A percentile compares a stretch with the other conserved stretches of the same genome.
Conservation (phyloP, 78 protist genomes). For the slime mould (Dictyostelium discoideum) region DNA sequence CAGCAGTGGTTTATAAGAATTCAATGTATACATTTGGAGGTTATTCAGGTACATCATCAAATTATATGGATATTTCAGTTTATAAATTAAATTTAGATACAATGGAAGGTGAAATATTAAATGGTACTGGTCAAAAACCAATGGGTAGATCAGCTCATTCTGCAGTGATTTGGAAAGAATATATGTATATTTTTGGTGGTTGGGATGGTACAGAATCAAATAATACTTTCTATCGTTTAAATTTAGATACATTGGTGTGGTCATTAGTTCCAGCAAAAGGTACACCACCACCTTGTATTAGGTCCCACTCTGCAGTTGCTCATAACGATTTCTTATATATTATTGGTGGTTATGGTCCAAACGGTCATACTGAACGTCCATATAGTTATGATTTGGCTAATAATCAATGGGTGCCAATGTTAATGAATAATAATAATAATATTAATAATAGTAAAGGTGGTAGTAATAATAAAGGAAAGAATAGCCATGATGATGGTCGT, state of each 20-base stretch:
- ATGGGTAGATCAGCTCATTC: slow-evolving; percentile 69
- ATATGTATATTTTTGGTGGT: slow-evolving; percentile 75
- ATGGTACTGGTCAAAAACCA: slow-evolving; percentile 27
- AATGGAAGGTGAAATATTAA: background rate
- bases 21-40: slow-evolving; percentile 80
- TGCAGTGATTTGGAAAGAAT: slow-evolving; percentile 39
- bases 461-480: background rate
- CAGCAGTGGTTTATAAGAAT: slow-evolving; percentile 50
- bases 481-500: background rate
- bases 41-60: slow-evolving; percentile 30
- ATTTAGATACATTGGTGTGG: slow-evolving; percentile 38
- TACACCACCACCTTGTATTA: slow-evolving; percentile 70
- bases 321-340: slow-evolving; percentile 48
- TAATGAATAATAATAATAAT: background rate
- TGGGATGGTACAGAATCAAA: slow-evolving; percentile 73
- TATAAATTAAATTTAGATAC: slow-evolving; percentile 53
- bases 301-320: slow-evolving; percentile 38
- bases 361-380: slow-evolving; percentile 59
- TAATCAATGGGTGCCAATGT: slow-evolving; percentile 44
- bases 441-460: background rate
- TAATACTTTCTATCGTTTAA: slow-evolving; percentile 34
- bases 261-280: slow-evolving; percentile 16
- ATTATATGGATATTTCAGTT: slow-evolving; percentile 34
- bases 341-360: slow-evolving; percentile 77
- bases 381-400: slow-evolving; percentile 23